Conservation (phyloP, 2,329 filamentous ascomycete species). For the Fusarium sp. region DNA sequence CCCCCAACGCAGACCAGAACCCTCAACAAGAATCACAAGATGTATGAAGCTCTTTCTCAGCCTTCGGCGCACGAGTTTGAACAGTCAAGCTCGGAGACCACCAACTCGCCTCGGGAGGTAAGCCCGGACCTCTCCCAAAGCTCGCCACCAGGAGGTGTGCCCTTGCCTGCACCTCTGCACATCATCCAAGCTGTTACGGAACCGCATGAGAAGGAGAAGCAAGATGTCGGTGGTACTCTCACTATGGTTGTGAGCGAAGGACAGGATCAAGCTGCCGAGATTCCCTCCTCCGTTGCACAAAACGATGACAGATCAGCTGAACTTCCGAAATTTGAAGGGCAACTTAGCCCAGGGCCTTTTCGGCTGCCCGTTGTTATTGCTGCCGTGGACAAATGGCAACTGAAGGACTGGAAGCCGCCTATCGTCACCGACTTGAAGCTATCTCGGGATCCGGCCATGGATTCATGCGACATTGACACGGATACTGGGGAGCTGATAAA, state of each 20-base stretch:
- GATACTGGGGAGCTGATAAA: conserved; percentile 48
- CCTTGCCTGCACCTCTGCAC: conserved; percentile 33
- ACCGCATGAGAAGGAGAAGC: not conserved
- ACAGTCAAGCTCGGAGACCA: conserved; percentile 5
- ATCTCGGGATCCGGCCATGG: not conserved
- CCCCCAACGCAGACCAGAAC: not conserved
- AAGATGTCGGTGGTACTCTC: not conserved
- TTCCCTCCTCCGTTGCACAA: not conserved
- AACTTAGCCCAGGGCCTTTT: not conserved
- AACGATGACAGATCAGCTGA: not conserved
- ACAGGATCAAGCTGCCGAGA: not conserved
- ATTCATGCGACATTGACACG: conserved; percentile 51
- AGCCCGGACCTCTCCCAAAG: not conserved
- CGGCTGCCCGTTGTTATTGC: not conserved
- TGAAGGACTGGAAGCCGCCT: not conserved
- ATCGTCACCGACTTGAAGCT: not conserved
- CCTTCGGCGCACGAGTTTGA: not conserved
- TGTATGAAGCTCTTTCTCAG: not conserved
- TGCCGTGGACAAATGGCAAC: conserved; percentile 7
- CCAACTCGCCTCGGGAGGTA: conserved; percentile 3
- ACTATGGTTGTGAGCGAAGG: conserved; percentile 26
- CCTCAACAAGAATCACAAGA: not conserved
- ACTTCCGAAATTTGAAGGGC: not conserved
- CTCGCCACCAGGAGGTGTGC: not conserved
- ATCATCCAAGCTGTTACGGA: conserved; percentile 27